phyloP scores from a whole-genome alignment of 1,284 basidiomycete genomes.

The Nidula niveotomentosa region DNA sequence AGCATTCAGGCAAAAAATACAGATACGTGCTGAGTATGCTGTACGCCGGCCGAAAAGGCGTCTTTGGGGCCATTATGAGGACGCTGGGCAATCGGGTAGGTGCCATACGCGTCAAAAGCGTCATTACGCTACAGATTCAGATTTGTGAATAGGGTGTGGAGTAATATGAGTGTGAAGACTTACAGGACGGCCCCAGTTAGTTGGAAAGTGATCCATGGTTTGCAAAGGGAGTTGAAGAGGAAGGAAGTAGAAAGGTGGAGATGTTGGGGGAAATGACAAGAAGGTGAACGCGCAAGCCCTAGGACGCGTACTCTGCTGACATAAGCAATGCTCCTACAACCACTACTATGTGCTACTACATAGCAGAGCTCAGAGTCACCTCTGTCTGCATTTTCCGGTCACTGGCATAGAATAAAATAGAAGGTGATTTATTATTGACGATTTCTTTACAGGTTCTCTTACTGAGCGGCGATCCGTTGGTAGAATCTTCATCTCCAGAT shows the following conservation, averaged over 20 bases:
- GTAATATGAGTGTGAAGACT: constrained; percentile 17
- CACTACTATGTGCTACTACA: too few relatives aligned
- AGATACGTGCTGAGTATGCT: constrained; percentile 72
- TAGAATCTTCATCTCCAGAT: too few relatives aligned
- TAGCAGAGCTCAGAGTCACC: too few relatives aligned
- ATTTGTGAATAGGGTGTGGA: background rate
- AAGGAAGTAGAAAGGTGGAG: background rate
- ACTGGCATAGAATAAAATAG: too few relatives aligned
- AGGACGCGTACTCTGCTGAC: constrained; percentile 5
- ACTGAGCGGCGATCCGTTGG: too few relatives aligned
- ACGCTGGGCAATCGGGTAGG: constrained; percentile 69
- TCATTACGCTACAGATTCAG: constrained; percentile 56
- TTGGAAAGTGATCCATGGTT: constrained; percentile 78
- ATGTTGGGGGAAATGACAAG: background rate
- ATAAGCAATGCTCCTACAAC: background rate
- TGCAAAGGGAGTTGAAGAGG: background rate
- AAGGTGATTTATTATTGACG: too few relatives aligned
- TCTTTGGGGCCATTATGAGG: constrained; percentile 51
- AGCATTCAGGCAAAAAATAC: too few relatives aligned
- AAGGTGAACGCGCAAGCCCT: background rate
- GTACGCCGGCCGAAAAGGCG: constrained; percentile 62
- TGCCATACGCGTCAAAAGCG: constrained; percentile 67
- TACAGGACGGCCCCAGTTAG: constrained; percentile 79
- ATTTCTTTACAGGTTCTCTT: too few relatives aligned
- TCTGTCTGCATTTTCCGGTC: too few relatives aligned